Percentiles rank a stretch among this genome's conserved stretches.
Conservation (phyloP, 805 yeast species). For the Candida multigemmis region DNA sequence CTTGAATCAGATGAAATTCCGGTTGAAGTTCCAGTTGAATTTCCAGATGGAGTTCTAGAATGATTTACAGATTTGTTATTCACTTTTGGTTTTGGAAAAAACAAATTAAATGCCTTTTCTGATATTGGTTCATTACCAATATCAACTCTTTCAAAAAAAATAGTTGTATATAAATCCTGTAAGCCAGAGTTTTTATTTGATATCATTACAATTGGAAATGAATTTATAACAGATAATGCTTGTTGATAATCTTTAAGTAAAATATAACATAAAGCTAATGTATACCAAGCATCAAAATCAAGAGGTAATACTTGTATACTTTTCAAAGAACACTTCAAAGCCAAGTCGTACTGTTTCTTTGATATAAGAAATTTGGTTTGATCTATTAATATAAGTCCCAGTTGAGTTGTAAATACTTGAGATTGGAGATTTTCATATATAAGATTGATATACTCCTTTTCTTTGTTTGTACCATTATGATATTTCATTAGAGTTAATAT, state of each 20-base stretch:
- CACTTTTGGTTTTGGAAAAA: slow-evolving; percentile 17
- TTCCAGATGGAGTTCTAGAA: neutral
- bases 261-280: slow-evolving; percentile 52
- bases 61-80: neutral
- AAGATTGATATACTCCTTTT: slow-evolving; percentile 11
- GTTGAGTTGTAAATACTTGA: slow-evolving; percentile 30
- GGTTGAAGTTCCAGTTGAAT: neutral
- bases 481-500: slow-evolving; percentile 14
- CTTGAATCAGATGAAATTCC: no score
- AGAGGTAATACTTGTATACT: slow-evolving; percentile 66
- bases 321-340: slow-evolving; percentile 47
- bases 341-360: slow-evolving; percentile 45
- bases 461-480: slow-evolving; percentile 12
- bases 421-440: slow-evolving; percentile 6
- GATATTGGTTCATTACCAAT: slow-evolving; percentile 13
- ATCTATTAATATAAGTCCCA: slow-evolving; percentile 47
- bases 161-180: slow-evolving; percentile 14
- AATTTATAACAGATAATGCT: slow-evolving; percentile 63
- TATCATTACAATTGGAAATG: slow-evolving; percentile 59
- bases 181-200: slow-evolving; percentile 29
- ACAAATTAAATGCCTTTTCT: slow-evolving; percentile 16
- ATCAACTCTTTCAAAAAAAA: slow-evolving; percentile 9
- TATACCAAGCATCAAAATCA: slow-evolving; percentile 68
- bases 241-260: slow-evolving; percentile 42
- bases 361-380: slow-evolving; percentile 58